Conservation (phyloP, 1,284 basidiomycete genomes). For the Acaromyces ingoldii region DNA sequence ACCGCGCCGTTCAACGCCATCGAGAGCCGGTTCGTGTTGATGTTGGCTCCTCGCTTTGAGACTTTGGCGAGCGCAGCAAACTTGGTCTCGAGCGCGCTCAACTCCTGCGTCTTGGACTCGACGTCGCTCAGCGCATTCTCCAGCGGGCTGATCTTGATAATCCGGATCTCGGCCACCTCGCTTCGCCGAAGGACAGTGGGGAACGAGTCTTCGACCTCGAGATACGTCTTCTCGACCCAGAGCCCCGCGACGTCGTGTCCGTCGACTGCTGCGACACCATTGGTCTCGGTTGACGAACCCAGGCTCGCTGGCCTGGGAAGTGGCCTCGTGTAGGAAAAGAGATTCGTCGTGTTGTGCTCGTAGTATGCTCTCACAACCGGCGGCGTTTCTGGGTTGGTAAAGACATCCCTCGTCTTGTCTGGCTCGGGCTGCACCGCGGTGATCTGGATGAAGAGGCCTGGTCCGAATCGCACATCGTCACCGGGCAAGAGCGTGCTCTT, state of each 20-base stretch:
- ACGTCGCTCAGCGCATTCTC: slow-evolving; percentile 78
- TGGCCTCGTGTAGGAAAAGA: slow-evolving; percentile 62
- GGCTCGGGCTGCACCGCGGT: slow-evolving; percentile 80
- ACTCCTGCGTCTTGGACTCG: slow-evolving; percentile 69
- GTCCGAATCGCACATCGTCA: slow-evolving; percentile 52
- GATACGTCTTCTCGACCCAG: slow-evolving; percentile 72
- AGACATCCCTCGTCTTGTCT: slow-evolving; percentile 70
- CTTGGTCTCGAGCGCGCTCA: slow-evolving; percentile 65
- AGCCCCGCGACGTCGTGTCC: slow-evolving; percentile 13
- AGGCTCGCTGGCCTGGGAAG: slow-evolving; percentile 15
- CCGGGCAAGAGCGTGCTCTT: slow-evolving; percentile 71
- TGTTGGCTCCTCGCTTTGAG: slow-evolving; percentile 31
- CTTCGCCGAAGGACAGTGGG: slow-evolving; percentile 86
- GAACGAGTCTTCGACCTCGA: slow-evolving; percentile 69
- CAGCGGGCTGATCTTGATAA: slow-evolving; percentile 78
- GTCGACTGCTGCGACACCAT: slow-evolving; percentile 14
- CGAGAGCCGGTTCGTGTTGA: slow-evolving; percentile 75
- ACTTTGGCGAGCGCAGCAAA: slow-evolving; percentile 75
- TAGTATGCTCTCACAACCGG: slow-evolving; percentile 76
- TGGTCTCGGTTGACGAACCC: slow-evolving; percentile 13
- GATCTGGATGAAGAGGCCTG: slow-evolving; percentile 60
- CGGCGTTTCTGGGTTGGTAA: slow-evolving; percentile 78
- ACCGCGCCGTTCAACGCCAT: slow-evolving; percentile 83
- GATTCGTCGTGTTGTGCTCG: slow-evolving; percentile 61
- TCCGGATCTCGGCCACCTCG: slow-evolving; percentile 71